Evolutionary conservation across 2,329 filamentous ascomycete genomes (phyloP), one percentile per base, ranked within the genome.

Genomic region (Epichloe uncinata): DNA sequence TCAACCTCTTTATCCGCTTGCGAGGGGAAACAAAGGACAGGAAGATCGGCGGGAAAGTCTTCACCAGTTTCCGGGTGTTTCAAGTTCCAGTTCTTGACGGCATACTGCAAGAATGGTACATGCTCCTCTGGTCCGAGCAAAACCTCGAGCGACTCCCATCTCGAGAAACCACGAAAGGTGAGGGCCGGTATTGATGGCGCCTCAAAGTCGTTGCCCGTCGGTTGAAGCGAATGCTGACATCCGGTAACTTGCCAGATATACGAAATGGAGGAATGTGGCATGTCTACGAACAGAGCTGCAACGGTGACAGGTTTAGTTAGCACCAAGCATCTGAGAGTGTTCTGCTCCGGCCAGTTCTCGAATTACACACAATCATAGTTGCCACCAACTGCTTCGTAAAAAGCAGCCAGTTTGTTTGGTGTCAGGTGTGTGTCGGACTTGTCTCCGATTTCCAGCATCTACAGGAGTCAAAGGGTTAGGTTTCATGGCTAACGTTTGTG

Each of bases 161-260:
- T 82, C 42, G 91, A 86, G 65, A 95, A 98, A 40, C 93, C 93
- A 60, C 81, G 79, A 0, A 77, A 73, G 36, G 91, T 94, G 50
- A 98, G 70, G 13, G 89, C 87, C 0, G 93, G 93, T 41, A 96
- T 77, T 0, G 78, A 81, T 0, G 91, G 93, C 0, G 82, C 73
- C 3, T 77, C 77, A 63, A 86, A 96, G 54, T 87, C 79, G 58
- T 82, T 76, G 38, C 80, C 77, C 45, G 79, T 79, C 1, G 87
- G 87, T 57, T 94, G 86, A 30, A 97, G 74, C 46, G 81, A 82
- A 68, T 97, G 91, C 59, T 89, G 85, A 64, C 91, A 96, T 57
- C 91, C 93, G 47, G 95, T 79, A 7, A 86, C 86, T 61, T 88
- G 85, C 74, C 94, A 97, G 56, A 96, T 93, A 69, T 88, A 94